Evolutionary conservation across 2,329 filamentous ascomycete genomes (phyloP).

Genomic region (Alternaria triticimaculans): DNA sequence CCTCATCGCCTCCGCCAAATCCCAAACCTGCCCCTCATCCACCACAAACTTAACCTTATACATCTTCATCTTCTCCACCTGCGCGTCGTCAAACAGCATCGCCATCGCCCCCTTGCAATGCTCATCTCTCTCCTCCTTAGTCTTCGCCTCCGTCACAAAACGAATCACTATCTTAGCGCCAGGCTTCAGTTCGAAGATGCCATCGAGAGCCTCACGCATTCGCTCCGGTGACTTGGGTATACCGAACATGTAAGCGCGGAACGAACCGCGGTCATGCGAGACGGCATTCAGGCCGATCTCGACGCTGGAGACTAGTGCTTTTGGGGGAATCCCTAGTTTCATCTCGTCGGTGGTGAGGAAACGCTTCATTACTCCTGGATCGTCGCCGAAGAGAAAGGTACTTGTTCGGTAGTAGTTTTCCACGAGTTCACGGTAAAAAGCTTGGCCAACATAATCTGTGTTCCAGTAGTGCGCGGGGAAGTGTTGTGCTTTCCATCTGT

Average conservation of each 20-base stretch:
- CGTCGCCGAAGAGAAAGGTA: constrained; percentile 25
- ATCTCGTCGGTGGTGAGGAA: constrained; percentile 26
- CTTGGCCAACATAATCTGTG: constrained; percentile 3
- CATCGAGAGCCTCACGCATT: constrained; percentile 19
- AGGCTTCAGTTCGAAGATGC: constrained; percentile 19
- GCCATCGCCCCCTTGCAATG: constrained; percentile 14
- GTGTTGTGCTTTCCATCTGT: constrained; percentile 24
- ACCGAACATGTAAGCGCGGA: constrained; percentile 29
- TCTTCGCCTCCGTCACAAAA: constrained; percentile 21
- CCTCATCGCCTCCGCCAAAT: constrained; percentile 5
- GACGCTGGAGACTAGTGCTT: constrained; percentile 15
- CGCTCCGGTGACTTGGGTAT: constrained; percentile 22
- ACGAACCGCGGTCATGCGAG: constrained; percentile 23
- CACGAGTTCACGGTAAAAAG: constrained; percentile 18
- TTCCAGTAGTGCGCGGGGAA: constrained; percentile 28
- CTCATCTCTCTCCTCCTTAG: constrained; percentile 10
- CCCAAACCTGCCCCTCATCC: constrained; percentile 17
- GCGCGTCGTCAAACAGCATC: constrained; percentile 11
- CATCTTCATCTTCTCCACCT: constrained; percentile 9
- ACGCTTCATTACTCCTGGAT: constrained; percentile 19
- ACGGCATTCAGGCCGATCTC: constrained; percentile 26
- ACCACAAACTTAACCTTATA: constrained; percentile 22
- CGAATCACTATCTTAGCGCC: constrained; percentile 22
- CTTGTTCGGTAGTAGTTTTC: constrained; percentile 29
- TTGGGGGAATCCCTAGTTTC: constrained; percentile 12